A percentile compares a stretch with the other conserved stretches of the same genome.
These are phyloP conservation scores for Pezicula neosporulosa DNA, from an alignment of 2,329 filamentous ascomycete species.

Conservation along the genomic window DNA sequence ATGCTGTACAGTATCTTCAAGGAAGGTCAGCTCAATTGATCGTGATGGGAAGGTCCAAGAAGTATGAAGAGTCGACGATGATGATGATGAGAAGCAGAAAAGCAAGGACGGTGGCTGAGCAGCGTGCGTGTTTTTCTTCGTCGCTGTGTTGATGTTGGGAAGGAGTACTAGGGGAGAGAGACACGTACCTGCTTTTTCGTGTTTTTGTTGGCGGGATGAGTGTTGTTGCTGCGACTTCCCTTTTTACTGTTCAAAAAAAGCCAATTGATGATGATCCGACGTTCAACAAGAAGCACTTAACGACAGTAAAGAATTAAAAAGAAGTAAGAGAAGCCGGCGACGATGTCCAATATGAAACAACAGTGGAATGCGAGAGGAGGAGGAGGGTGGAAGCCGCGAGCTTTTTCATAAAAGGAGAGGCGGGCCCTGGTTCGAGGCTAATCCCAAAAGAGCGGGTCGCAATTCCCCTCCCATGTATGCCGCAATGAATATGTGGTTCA, in stretches of 20 bases:
- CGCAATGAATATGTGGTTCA: too few relatives aligned
- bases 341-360: conserved; percentile 1
- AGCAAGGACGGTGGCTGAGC: conserved; percentile 1
- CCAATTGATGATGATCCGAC: neutral
- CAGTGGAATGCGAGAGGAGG: conserved; percentile 2
- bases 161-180: neutral
- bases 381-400: neutral
- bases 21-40: conserved; percentile 14
- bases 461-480: neutral
- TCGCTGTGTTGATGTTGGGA: neutral
- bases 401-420: conserved; percentile 3
- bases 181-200: neutral
- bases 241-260: neutral
- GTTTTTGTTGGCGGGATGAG: neutral
- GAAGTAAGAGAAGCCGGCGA: neutral
- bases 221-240: neutral
- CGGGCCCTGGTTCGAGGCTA: neutral
- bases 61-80: conserved; percentile 9
- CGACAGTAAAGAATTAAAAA: conserved; percentile 3
- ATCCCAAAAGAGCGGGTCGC: neutral
- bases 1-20: conserved; percentile 20
- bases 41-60: conserved; percentile 7
- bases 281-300: conserved; percentile 1
- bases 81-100: conserved; percentile 6
- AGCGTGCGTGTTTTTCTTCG: conserved; percentile 6